These are phyloP conservation scores for Rhynchosporium secalis DNA, from an alignment of 2,329 filamentous ascomycete genomes.

Conservation along the genomic window DNA sequence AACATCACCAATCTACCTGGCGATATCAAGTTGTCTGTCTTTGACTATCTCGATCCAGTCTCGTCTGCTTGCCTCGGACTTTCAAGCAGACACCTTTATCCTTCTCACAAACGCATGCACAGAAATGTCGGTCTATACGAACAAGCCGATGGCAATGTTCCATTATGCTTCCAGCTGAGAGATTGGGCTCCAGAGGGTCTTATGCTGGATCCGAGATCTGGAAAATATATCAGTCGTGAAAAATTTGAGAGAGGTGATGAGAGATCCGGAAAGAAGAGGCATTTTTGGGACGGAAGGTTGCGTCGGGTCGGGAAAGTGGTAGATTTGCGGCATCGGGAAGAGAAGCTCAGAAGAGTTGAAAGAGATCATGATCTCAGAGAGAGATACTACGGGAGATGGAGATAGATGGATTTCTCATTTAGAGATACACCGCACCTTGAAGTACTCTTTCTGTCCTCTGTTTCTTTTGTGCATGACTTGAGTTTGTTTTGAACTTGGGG, in stretches of 20 bases:
- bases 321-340: constrained; percentile 1
- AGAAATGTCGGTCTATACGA: constrained; percentile 27
- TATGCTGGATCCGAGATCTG: constrained; percentile 26
- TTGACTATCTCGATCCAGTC: constrained; percentile 28
- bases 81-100: constrained; percentile 25
- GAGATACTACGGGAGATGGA: constrained; percentile 7
- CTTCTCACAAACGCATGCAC: constrained; percentile 25
- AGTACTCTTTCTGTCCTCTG: no score
- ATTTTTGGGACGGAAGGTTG: constrained; percentile 16
- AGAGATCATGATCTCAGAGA: constrained; percentile 7
- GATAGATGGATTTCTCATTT: neutral
- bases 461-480: neutral
- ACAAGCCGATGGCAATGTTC: constrained; percentile 16
- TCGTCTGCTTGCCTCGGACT: constrained; percentile 29
- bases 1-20: constrained; percentile 25
- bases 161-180: constrained; percentile 24
- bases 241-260: constrained; percentile 19
- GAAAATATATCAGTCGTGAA: constrained; percentile 26
- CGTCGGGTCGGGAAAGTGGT: constrained; percentile 8
- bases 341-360: constrained; percentile 15
- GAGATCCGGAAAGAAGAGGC: constrained; percentile 5
- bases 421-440: no score
- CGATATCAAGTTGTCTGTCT: constrained; percentile 28
- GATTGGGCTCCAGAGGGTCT: constrained; percentile 24
- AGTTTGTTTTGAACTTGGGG: neutral